These are phyloP conservation scores for Breynia disticha DNA, from an alignment of 441 rosid species.

Conservation along the genomic window DNA sequence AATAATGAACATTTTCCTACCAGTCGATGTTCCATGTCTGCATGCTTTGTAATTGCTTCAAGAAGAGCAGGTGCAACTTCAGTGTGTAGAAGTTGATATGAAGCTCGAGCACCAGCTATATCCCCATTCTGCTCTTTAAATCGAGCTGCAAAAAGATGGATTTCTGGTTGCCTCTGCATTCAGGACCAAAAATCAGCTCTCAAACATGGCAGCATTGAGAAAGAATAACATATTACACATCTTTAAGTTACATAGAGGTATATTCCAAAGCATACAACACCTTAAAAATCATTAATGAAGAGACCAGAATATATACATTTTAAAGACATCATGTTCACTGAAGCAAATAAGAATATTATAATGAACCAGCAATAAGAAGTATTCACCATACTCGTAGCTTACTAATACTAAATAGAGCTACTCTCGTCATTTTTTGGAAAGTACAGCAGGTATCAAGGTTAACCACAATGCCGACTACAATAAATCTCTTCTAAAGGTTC, in stretches of 20 bases:
- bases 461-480: too few species aligned
- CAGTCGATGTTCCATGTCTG: constrained; percentile 82
- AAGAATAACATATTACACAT: neutral
- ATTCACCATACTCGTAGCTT: too few species aligned
- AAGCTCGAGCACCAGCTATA: constrained; percentile 76
- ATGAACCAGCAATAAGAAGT: too few species aligned
- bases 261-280: too few species aligned
- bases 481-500: too few species aligned
- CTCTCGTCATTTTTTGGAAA: too few species aligned
- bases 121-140: constrained; percentile 86
- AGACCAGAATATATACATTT: too few species aligned
- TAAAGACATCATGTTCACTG: too few species aligned
- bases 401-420: too few species aligned
- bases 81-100: constrained; percentile 70
- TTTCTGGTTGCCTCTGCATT: constrained; percentile 83
- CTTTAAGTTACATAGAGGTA: too few species aligned
- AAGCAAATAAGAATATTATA: too few species aligned
- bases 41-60: constrained; percentile 92
- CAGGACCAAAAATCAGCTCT: constrained; percentile 4
- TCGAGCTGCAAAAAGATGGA: constrained; percentile 85
- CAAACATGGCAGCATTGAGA: neutral
- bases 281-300: neutral
- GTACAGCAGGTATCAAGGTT: too few species aligned
- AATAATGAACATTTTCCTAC: constrained; percentile 31
- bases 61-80: constrained; percentile 91